Conservation (phyloP, 164 flowering plant species). For the Vitis labrusca region DNA sequence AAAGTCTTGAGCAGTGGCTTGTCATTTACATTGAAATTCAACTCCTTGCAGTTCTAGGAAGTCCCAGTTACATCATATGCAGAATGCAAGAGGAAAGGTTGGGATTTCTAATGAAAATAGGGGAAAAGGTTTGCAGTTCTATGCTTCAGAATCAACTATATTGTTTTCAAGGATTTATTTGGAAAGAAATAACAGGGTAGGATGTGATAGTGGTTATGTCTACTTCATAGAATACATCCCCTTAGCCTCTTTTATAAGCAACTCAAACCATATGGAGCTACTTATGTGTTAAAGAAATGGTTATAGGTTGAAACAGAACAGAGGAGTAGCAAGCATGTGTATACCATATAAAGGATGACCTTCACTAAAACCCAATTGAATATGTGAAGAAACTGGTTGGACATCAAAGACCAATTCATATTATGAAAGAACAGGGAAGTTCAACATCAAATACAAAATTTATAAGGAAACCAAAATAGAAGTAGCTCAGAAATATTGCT, state of each 20-base stretch:
- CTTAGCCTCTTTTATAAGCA: neutral
- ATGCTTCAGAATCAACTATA: neutral
- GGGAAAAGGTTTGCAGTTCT: constrained; percentile 35
- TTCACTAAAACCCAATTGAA: no score
- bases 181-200: neutral
- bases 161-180: neutral
- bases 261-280: neutral
- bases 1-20: neutral
- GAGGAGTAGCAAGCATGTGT: no score
- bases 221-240: neutral
- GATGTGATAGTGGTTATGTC: neutral
- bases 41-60: constrained; percentile 27
- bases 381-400: no score
- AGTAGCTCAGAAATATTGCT: neutral
- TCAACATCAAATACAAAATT: neutral
- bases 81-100: constrained; percentile 26
- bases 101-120: constrained; percentile 17
- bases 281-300: no score
- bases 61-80: constrained; percentile 22
- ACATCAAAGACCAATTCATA: no score
- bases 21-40: neutral
- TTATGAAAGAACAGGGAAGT: neutral
- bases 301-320: no score
- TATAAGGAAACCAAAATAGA: neutral
- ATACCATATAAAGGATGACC: no score